Base-by-base conservation (phyloP, 768 basidiomycete genomes). In the Psilocybe sp. region DNA sequence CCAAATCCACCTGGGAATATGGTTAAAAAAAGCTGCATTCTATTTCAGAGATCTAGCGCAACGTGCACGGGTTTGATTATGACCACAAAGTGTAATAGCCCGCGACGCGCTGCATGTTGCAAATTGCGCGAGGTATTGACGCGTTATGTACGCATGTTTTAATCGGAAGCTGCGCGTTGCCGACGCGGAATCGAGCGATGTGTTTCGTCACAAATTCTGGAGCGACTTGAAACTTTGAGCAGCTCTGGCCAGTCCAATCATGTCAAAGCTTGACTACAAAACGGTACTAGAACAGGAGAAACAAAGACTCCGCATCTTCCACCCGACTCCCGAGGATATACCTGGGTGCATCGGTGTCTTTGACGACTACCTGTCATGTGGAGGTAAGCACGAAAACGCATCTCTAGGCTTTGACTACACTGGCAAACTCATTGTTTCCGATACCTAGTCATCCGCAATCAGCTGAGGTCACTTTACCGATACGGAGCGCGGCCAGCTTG, bases 401-500 rank as follows among this genome's bases (percentile, higher is more conserved):
- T 47, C 55, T 70, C 46, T 7, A 47, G 31, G 43, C 46, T 41
- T 13, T 12, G 19, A 32, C 42, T 51, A 47, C 32, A 10, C 31
- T 44, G 35, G 31, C 35, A 49, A 18, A 31, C 37, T 12, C 28
- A 40, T 13, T 20, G 18, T 19, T 32, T 33, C 35, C 32, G 33
- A 44, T 39, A 28, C 23, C 3, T 28, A 96, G 95, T 83, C 44
- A 75, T 94, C 32, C 81, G 84, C 35, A 78, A 82, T 15, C 96
- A 98, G 67, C 66, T 93, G 43, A 87, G 85, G 59, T 85, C 87
- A 2, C 69, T 98, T 46, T 98, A 98, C 68, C 82, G 96, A 62
- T 84, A 87, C 57, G 96, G 96, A 6, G 69, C 80, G 50, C 78
- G 83, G 49, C 73, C 80, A 0, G 79, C 83, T 47, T 98, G 95